Conservation (phyloP, 2,329 filamentous ascomycete genomes). For the Xylariales sp. region DNA sequence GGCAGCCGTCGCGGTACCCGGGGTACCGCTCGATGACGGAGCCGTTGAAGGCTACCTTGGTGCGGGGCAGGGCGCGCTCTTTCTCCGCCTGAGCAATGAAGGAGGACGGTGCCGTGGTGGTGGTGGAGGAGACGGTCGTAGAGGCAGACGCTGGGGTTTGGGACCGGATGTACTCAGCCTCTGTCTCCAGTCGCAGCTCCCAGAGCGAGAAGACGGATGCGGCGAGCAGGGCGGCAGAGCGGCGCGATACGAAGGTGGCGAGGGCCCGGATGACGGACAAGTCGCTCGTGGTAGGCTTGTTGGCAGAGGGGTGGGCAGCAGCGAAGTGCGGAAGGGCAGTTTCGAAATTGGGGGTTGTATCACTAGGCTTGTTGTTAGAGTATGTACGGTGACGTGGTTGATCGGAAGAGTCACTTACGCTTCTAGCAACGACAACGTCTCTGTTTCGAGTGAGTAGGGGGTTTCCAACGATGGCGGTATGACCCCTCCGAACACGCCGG, state of each 20-base stretch:
- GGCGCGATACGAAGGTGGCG: conserved; percentile 49
- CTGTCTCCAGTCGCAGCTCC: conserved; percentile 47
- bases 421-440: conserved; percentile 54
- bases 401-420: conserved; percentile 36
- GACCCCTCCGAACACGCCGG: conserved; percentile 51
- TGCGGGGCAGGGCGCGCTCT: conserved; percentile 41
- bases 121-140: conserved; percentile 11
- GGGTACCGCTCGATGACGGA: conserved; percentile 78
- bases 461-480: conserved; percentile 48
- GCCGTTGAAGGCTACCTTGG: conserved; percentile 72
- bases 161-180: conserved; percentile 28
- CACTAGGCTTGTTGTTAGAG: conserved; percentile 21
- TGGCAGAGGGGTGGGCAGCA: conserved; percentile 16
- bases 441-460: conserved; percentile 56
- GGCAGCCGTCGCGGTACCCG: conserved; percentile 57
- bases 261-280: conserved; percentile 48
- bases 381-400: conserved; percentile 8
- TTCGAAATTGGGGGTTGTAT: conserved; percentile 36
- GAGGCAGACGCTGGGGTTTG: neutral
- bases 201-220: conserved; percentile 56
- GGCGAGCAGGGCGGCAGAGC: conserved; percentile 56
- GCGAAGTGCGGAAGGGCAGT: conserved; percentile 44
- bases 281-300: conserved; percentile 39
- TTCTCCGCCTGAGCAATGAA: conserved; percentile 43
- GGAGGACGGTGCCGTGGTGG: conserved; percentile 20